Conservation (phyloP, 805 yeast genomes). For the Yamadazyma insecticola region DNA sequence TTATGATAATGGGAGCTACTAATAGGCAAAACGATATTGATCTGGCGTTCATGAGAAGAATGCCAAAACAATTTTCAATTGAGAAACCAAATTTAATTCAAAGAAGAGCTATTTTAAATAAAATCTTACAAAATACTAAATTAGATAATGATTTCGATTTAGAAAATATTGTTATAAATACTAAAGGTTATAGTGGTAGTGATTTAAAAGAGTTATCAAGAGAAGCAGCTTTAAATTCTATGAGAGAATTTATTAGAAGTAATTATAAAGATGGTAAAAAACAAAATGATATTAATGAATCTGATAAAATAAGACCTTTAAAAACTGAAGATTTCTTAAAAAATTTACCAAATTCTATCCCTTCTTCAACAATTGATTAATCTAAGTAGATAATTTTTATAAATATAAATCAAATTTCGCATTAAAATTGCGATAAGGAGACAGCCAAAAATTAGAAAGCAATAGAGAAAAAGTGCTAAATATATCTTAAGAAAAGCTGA, state of each 20-base stretch:
- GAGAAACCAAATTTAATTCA: slow-evolving; percentile 66
- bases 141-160: slow-evolving; percentile 60
- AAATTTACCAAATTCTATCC: slow-evolving; percentile 14
- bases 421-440: no score
- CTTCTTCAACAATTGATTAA: slow-evolving; percentile 16
- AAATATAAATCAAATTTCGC: background rate
- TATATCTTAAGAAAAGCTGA: no score
- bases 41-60: slow-evolving; percentile 83
- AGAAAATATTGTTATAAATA: slow-evolving; percentile 52
- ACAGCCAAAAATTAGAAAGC: no score
- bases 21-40: slow-evolving; percentile 91
- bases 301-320: slow-evolving; percentile 55
- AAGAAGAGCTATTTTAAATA: slow-evolving; percentile 63
- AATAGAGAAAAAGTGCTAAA: no score
- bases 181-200: slow-evolving; percentile 76
- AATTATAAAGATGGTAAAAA: slow-evolving; percentile 43
- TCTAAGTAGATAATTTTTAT: background rate
- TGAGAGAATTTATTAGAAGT: slow-evolving; percentile 72
- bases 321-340: slow-evolving; percentile 58
- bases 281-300: slow-evolving; percentile 20
- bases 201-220: slow-evolving; percentile 89
- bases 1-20: slow-evolving; percentile 91
- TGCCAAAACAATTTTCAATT: slow-evolving; percentile 87
- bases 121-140: slow-evolving; percentile 62
- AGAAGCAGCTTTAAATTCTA: slow-evolving; percentile 87